Percentiles rank a stretch among this genome's conserved stretches.
Evolutionary conservation across 768 basidiomycete species (phyloP).

Genomic region (Russula ochroleuca): DNA sequence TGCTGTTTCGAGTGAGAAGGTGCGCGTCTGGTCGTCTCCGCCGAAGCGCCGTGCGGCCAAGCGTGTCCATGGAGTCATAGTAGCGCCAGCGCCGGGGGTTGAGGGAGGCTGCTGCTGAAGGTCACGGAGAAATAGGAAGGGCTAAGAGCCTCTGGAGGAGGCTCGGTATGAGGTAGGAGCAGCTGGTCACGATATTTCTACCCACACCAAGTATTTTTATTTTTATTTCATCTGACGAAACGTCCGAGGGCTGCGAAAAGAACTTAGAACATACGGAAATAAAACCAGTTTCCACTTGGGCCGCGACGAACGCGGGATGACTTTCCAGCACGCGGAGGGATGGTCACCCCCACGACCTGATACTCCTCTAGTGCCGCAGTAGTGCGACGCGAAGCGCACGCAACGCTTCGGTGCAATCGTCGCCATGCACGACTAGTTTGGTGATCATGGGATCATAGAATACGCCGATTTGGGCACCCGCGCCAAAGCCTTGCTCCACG

Average conservation of each 20-base stretch:
- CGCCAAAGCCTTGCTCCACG: conserved; percentile 85
- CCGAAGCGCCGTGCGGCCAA: conserved; percentile 75
- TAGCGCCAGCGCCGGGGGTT: conserved; percentile 19
- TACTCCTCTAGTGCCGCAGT: conserved; percentile 89
- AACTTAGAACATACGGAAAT: conserved; percentile 70
- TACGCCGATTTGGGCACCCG: conserved; percentile 77
- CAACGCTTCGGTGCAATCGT: conserved; percentile 79
- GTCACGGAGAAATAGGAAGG: conserved; percentile 67
- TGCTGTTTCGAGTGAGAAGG: conserved; percentile 52
- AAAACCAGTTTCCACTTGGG: conserved; percentile 88
- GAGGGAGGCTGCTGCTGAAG: conserved; percentile 32
- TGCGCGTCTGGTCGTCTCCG: conserved; percentile 62
- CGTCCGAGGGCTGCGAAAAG: not conserved
- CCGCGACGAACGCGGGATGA: conserved; percentile 69
- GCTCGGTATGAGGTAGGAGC: conserved; percentile 62
- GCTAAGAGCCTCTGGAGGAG: conserved; percentile 61
- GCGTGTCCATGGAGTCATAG: conserved; percentile 59
- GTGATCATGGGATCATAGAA: conserved; percentile 93
- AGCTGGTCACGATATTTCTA: conserved; percentile 81
- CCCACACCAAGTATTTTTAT: not conserved
- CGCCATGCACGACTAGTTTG: conserved; percentile 85
- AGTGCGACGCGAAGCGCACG: conserved; percentile 72
- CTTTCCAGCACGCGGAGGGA: conserved; percentile 77
- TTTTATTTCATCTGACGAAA: not conserved
- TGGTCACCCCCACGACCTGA: conserved; percentile 84